Evolutionary conservation across 108 stramenopile species (phyloP).

Genomic region (Nitzschia sp.): DNA sequence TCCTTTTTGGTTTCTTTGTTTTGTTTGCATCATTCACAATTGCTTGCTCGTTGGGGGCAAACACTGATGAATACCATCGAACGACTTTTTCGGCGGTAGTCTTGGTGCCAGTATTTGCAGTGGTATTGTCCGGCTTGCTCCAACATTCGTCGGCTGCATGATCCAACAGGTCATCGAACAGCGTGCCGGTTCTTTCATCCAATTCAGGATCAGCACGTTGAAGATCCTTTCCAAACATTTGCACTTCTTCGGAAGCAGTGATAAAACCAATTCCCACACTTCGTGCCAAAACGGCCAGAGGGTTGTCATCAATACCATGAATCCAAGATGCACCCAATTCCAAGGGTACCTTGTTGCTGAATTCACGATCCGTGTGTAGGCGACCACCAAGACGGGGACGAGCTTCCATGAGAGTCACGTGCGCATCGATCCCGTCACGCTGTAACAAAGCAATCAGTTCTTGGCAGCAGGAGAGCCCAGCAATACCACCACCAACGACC

Average conservation of each 20-base stretch:
- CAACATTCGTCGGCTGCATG: slow-evolving; percentile 53
- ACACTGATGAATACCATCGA: slow-evolving; percentile 48
- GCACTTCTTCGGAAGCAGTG: slow-evolving; percentile 50
- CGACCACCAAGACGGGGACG: slow-evolving; percentile 53
- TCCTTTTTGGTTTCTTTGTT: not conserved
- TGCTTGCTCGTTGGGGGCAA: not conserved
- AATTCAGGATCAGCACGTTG: slow-evolving; percentile 26
- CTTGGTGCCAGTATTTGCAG: not conserved
- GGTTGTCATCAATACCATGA: slow-evolving; percentile 76
- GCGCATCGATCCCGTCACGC: slow-evolving; percentile 36
- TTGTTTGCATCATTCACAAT: not conserved
- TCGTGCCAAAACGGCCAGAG: slow-evolving; percentile 43
- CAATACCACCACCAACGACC: slow-evolving; percentile 62
- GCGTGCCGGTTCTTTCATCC: slow-evolving; percentile 48
- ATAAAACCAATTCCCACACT: slow-evolving; percentile 46
- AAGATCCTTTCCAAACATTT: slow-evolving; percentile 35
- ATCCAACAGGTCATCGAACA: slow-evolving; percentile 60
- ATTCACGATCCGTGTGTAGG: slow-evolving; percentile 38
- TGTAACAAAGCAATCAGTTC: slow-evolving; percentile 41
- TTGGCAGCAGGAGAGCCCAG: slow-evolving; percentile 47
- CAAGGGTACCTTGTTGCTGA: slow-evolving; percentile 16
- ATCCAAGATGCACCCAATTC: slow-evolving; percentile 75
- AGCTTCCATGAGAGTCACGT: slow-evolving; percentile 53
- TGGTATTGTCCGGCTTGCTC: slow-evolving; percentile 20
- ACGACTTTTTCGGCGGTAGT: slow-evolving; percentile 18